phyloP scores from a whole-genome alignment of 2,329 filamentous ascomycete genomes.

The Colletotrichum karsti region DNA sequence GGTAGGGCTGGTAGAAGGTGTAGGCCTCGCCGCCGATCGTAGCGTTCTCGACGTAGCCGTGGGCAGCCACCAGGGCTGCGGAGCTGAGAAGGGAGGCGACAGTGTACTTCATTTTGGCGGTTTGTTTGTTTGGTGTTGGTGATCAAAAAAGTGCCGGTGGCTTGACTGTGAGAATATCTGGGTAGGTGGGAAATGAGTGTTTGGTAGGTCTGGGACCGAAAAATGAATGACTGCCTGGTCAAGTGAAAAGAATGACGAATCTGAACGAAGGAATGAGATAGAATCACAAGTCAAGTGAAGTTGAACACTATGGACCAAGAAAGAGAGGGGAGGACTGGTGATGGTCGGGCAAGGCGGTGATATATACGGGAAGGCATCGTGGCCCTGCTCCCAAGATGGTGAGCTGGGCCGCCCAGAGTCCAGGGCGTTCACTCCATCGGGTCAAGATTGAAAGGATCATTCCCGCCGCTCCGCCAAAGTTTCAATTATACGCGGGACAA shows the following conservation, averaged over 20 bases:
- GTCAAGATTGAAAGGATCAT: slow-evolving; percentile 24
- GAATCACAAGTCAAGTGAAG: slow-evolving; percentile 29
- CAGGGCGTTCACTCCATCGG: slow-evolving; percentile 8
- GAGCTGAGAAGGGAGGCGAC: slow-evolving; percentile 36
- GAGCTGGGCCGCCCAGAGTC: slow-evolving; percentile 1
- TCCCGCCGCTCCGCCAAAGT: slow-evolving; percentile 28
- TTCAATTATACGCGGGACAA: slow-evolving; percentile 27
- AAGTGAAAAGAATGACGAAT: slow-evolving; percentile 30
- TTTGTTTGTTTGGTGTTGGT: neutral
- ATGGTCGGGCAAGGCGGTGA: neutral
- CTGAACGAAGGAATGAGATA: slow-evolving; percentile 29
- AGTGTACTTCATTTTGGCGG: slow-evolving; percentile 30
- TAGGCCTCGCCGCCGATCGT: slow-evolving; percentile 48
- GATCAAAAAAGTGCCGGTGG: neutral
- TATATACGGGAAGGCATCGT: slow-evolving; percentile 23
- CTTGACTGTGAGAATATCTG: slow-evolving; percentile 26
- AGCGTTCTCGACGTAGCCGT: slow-evolving; percentile 57
- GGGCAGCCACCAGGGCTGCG: slow-evolving; percentile 53
- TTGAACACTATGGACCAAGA: slow-evolving; percentile 26
- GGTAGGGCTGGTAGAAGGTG: slow-evolving; percentile 46
- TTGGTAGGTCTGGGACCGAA: slow-evolving; percentile 25
- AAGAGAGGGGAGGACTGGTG: neutral
- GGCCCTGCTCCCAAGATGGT: slow-evolving; percentile 12
- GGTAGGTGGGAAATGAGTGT: slow-evolving; percentile 16
- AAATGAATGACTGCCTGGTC: slow-evolving; percentile 30